Conservation (phyloP, 345 rosid species). For the Linum trigynum region DNA sequence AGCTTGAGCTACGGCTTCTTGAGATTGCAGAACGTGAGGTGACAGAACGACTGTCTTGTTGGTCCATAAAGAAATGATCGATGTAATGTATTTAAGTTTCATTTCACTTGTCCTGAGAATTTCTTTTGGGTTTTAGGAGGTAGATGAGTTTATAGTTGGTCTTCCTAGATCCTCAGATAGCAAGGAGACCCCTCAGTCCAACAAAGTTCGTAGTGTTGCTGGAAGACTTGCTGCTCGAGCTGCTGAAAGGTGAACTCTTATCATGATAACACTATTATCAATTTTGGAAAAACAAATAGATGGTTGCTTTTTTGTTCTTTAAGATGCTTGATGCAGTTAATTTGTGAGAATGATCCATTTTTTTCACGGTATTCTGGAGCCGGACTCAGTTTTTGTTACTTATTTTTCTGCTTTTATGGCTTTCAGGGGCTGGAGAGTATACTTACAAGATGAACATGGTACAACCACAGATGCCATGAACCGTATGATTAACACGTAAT, state of each 20-base stretch:
- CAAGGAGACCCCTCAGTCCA: conserved; percentile 70
- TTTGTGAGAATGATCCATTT: background rate
- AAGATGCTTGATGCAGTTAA: background rate
- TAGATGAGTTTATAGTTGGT: conserved; percentile 74
- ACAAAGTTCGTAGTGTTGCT: conserved; percentile 70
- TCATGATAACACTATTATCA: background rate
- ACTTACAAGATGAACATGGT: conserved; percentile 80
- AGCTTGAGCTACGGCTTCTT: conserved; percentile 56
- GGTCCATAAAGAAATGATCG: background rate
- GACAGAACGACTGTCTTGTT: background rate
- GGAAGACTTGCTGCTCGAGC: conserved; percentile 74
- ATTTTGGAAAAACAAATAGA: no score
- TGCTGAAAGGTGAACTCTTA: conserved; percentile 45
- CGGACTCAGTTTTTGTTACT: background rate
- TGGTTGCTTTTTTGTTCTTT: background rate
- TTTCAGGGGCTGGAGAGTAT: conserved; percentile 83
- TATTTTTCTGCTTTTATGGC: background rate
- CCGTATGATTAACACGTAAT: conserved; percentile 69
- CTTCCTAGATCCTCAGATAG: conserved; percentile 76
- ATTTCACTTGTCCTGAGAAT: background rate
- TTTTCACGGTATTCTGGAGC: background rate
- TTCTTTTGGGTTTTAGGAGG: conserved; percentile 38
- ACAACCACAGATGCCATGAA: conserved; percentile 58
- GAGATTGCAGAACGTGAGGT: conserved; percentile 72
- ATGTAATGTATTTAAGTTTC: background rate